A percentile compares a stretch with the other conserved stretches of the same genome.
phyloP scores from a whole-genome alignment of 192 early-diverging fungal genomes.

The Anaeromyces robustus region DNA sequence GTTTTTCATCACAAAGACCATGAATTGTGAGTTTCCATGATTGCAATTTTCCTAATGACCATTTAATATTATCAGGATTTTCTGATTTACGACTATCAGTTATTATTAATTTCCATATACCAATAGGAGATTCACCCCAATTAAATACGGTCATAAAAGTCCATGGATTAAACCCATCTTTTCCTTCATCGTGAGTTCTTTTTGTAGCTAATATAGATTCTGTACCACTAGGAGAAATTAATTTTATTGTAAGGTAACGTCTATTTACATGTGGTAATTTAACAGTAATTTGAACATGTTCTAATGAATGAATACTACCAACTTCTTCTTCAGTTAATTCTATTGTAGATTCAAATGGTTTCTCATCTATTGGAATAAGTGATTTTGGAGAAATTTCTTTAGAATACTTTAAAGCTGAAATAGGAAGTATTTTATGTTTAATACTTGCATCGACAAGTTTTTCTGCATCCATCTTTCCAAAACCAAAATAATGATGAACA shows the following conservation, averaged over 20 bases:
- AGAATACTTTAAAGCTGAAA: neutral
- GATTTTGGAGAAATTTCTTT: neutral
- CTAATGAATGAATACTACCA: conserved; percentile 28
- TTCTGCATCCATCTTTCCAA: conserved; percentile 76
- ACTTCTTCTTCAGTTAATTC: neutral
- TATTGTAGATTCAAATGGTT: neutral
- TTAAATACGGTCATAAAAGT: conserved; percentile 32
- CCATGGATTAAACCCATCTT: conserved; percentile 27
- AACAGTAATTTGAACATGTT: conserved; percentile 79
- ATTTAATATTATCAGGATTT: neutral
- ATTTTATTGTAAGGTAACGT: conserved; percentile 15
- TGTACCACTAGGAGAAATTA: conserved; percentile 18
- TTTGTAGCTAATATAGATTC: conserved; percentile 24
- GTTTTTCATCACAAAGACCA: neutral
- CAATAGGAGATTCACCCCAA: conserved; percentile 28
- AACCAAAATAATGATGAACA: conserved; percentile 89
- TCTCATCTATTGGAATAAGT: neutral
- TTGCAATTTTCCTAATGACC: neutral
- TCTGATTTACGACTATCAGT: neutral
- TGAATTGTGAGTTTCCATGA: neutral
- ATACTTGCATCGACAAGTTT: conserved; percentile 47
- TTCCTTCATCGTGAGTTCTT: conserved; percentile 13
- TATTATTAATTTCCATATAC: conserved; percentile 18
- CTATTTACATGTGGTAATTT: conserved; percentile 54
- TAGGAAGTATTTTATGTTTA: neutral